Base-by-base conservation (phyloP, 176 grass and related monocot genomes). In the Alloteropsis semialata region DNA sequence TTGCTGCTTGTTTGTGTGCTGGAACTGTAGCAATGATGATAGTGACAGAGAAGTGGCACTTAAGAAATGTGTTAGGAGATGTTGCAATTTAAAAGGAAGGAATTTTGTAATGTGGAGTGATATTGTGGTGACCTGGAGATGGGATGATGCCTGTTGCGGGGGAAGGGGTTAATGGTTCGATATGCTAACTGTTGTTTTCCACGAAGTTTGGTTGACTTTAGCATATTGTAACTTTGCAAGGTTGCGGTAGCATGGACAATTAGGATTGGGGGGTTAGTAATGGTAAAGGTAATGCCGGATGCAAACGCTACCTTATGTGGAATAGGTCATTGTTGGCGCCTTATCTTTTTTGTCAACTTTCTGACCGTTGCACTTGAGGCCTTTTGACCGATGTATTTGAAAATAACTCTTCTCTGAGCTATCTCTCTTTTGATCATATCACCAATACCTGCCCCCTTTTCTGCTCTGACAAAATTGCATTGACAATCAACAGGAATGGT, bases 121-220 rank as follows among this genome's bases (percentile, higher is more conserved):
- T 64, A n/a, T 30, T 79, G 2, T 29, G 59, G 22, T 73, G 59
- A 39, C n/a, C 12, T 58, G 39, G 39, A 80, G 49, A 81, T 81
- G 53, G 39, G 0, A 81, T 13, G 42, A 76, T 85, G 77, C 69
- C 80, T 84, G 77, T 81, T 43, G 19, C 68, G 84, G 62, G 25
- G 51, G 4, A 69, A 85, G 61, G n/a, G 18, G 11, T 3, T 85
- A 30, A 44, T 12, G 64, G 61, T 75, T 76, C 33, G 16, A 59
- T 38, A 15, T 51, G 44, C 50, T 80, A 45, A 34, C 28, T 73
- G n/a, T 22, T 74, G 79, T 12, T 79, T 39, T 48, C 60, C 39
- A 67, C 45, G 48, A 24, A 49, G 43, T 32, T 34, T 69, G 17
- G 60, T 89, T 61, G 63, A 64, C 36, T 55, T 72, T 45, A n/a